Conservation (phyloP, 345 rosid genomes). For the Cochlearia excelsa region DNA sequence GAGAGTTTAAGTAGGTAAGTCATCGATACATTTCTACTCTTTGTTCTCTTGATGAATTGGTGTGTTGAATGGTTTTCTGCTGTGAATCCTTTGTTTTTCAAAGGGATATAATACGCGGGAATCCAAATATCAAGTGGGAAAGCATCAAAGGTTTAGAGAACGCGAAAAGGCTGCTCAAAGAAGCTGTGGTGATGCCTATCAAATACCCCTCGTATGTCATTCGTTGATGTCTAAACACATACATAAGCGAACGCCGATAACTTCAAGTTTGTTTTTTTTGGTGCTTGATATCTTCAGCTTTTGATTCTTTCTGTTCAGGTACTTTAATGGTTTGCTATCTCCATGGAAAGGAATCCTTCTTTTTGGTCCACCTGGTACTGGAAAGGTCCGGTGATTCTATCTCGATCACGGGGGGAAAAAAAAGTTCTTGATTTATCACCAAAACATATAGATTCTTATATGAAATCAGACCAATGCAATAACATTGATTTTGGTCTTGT, state of each 20-base stretch:
- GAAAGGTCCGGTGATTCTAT: conserved; percentile 59
- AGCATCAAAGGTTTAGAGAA: conserved; percentile 86
- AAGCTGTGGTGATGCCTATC: conserved; percentile 99
- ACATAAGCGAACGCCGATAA: background rate
- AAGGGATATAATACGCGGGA: conserved; percentile 95
- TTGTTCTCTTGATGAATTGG: background rate
- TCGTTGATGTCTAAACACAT: background rate
- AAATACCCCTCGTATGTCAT: conserved; percentile 86
- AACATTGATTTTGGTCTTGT: conserved; percentile 6
- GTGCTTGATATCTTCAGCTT: conserved; percentile 11
- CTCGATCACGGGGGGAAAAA: too few relatives aligned
- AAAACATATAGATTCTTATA: too few relatives aligned
- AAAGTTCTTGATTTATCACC: too few relatives aligned
- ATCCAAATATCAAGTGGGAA: conserved; percentile 92
- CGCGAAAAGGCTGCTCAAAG: conserved; percentile 86
- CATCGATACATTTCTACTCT: background rate
- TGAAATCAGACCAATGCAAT: background rate
- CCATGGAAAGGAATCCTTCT: conserved; percentile 99
- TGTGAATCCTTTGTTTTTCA: background rate
- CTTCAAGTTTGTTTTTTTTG: background rate
- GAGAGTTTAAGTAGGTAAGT: conserved; percentile 87
- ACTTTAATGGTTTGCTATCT: conserved; percentile 88
- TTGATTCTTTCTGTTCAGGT: conserved; percentile 41
- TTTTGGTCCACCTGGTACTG: conserved; percentile 98
- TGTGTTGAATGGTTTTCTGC: conserved; percentile 3